Evolutionary conservation across 2,329 filamentous ascomycete genomes (phyloP).

Genomic region (Fusarium falciforme): DNA sequence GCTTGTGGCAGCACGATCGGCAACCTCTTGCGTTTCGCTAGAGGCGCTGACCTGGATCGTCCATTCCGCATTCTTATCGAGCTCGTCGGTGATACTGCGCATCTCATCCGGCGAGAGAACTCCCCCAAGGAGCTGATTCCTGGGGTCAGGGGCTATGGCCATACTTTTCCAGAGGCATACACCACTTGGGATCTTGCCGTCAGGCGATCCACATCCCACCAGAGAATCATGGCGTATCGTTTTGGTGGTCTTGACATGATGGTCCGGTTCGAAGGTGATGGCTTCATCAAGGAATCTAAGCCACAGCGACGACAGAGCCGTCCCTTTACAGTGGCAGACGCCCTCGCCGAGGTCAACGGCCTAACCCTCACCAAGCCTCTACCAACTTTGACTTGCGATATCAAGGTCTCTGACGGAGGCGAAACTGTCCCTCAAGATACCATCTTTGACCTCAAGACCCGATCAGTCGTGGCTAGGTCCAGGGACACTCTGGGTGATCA

Average conservation of each 20-base stretch:
- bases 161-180: conserved; percentile 74
- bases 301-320: neutral
- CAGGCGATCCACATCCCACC: conserved; percentile 68
- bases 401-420: conserved; percentile 41
- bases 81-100: conserved; percentile 65
- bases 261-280: conserved; percentile 45
- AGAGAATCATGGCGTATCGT: conserved; percentile 69
- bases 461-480: conserved; percentile 40
- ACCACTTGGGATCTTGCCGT: conserved; percentile 71
- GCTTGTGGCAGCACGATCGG: conserved; percentile 71
- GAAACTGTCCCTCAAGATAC: conserved; percentile 43
- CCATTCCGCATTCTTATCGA: conserved; percentile 71
- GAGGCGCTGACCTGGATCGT: conserved; percentile 56
- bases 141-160: conserved; percentile 70
- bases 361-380: conserved; percentile 10
- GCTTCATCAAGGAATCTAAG: conserved; percentile 32
- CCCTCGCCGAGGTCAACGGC: conserved; percentile 5
- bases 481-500: conserved; percentile 47
- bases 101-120: conserved; percentile 72
- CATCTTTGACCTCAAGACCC: conserved; percentile 60
- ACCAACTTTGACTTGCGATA: neutral
- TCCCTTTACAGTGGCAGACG: neutral
- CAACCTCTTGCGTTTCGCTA: conserved; percentile 68
- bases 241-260: conserved; percentile 57
- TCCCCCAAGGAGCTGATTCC: conserved; percentile 67